phyloP scores from a whole-genome alignment of 495 filamentous ascomycete species.

The Entonaema liquescens region DNA sequence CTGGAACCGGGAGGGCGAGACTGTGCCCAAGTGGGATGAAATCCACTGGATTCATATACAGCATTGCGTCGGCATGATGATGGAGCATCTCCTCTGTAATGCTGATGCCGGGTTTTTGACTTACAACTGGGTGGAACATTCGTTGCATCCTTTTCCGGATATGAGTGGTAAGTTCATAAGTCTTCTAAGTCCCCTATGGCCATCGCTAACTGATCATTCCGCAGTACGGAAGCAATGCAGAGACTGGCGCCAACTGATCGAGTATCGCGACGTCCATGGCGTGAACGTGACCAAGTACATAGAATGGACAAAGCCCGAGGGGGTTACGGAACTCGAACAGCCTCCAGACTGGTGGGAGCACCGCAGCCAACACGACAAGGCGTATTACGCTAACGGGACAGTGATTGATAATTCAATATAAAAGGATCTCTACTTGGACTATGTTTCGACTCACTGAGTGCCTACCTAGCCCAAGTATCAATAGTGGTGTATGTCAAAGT shows the following conservation, averaged over 20 bases:
- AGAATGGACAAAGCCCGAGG: slow-evolving; percentile 23
- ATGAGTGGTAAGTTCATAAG: slow-evolving; percentile 26
- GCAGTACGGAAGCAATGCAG: slow-evolving; percentile 21
- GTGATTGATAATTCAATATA: slow-evolving; percentile 1
- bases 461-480: too few species aligned
- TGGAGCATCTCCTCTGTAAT: slow-evolving; percentile 33
- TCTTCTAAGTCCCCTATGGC: not conserved
- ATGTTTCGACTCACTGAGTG: too few species aligned
- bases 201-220: not conserved
- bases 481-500: too few species aligned
- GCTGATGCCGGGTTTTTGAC: slow-evolving; percentile 28
- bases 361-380: slow-evolving; percentile 7
- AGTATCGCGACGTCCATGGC: slow-evolving; percentile 14
- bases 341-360: slow-evolving; percentile 25
- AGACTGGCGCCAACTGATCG: slow-evolving; percentile 19
- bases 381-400: slow-evolving; percentile 8
- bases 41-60: slow-evolving; percentile 33
- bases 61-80: slow-evolving; percentile 35
- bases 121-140: slow-evolving; percentile 29
- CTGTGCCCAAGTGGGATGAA: slow-evolving; percentile 23
- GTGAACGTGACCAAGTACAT: slow-evolving; percentile 13
- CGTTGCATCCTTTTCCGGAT: slow-evolving; percentile 20
- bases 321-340: slow-evolving; percentile 16
- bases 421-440: too few species aligned
- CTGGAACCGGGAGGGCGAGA: slow-evolving; percentile 16